Evolutionary conservation across 2,329 filamentous ascomycete genomes (phyloP).

Genomic region (Coniella vitis): DNA sequence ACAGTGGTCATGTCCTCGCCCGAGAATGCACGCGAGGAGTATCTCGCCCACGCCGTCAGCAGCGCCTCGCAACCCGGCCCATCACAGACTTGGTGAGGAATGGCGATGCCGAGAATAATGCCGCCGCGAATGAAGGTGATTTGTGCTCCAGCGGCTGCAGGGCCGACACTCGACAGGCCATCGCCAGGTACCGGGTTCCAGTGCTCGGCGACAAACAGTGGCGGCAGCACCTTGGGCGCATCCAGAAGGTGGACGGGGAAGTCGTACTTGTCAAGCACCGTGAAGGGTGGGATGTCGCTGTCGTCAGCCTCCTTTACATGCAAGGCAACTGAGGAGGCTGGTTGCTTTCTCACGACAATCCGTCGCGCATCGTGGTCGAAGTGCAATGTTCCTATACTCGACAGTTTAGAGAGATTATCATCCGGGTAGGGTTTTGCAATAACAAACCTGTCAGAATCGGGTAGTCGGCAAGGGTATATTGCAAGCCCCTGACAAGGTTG

Average conservation of each 20-base stretch:
- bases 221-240: slow-evolving; percentile 5
- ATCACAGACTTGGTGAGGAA: slow-evolving; percentile 22
- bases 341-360: neutral
- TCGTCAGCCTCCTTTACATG: slow-evolving; percentile 5
- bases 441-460: slow-evolving; percentile 1
- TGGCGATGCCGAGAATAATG: slow-evolving; percentile 21
- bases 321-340: slow-evolving; percentile 1
- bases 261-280: slow-evolving; percentile 5
- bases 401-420: too few relatives aligned
- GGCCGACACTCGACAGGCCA: slow-evolving; percentile 1
- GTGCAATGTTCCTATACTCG: slow-evolving; percentile 3
- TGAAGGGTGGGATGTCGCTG: slow-evolving; percentile 1
- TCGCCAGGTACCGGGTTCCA: slow-evolving; percentile 2
- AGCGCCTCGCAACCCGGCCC: slow-evolving; percentile 23
- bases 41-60: slow-evolving; percentile 22
- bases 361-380: slow-evolving; percentile 7
- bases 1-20: slow-evolving; percentile 4
- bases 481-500: neutral
- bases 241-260: slow-evolving; percentile 11
- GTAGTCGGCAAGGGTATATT: slow-evolving; percentile 5
- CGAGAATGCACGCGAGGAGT: slow-evolving; percentile 16
- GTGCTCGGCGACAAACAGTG: neutral
- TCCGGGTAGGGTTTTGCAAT: too few relatives aligned
- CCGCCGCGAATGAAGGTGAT: slow-evolving; percentile 24
- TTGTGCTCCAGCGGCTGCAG: slow-evolving; percentile 17